A percentile compares a stretch with the other conserved stretches of the same genome.
Evolutionary conservation across 148 eudicot genomes (phyloP).

Genomic region (Persicaria tinctoria): DNA sequence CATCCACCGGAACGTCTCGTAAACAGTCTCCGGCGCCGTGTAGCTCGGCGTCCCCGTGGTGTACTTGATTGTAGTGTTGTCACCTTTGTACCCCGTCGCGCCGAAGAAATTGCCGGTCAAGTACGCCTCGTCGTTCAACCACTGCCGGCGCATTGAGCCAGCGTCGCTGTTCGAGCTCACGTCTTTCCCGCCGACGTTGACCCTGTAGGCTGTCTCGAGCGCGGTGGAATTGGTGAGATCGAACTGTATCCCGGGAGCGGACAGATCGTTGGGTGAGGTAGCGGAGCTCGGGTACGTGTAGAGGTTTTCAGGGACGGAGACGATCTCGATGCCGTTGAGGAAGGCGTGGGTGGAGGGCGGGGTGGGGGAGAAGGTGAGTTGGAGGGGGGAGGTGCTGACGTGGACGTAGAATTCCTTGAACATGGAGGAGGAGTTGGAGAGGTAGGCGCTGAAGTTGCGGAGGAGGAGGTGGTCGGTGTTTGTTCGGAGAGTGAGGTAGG

Average conservation of each 20-base stretch:
- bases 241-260: not conserved
- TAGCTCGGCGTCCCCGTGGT: not conserved
- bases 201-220: slow-evolving; percentile 1
- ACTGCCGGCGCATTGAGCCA: not conserved
- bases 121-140: not conserved
- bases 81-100: not conserved
- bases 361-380: not conserved
- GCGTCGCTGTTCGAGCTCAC: not conserved
- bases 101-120: not conserved
- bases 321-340: slow-evolving; percentile 11
- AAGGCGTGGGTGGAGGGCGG: not conserved
- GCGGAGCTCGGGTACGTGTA: not conserved
- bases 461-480: slow-evolving; percentile 14
- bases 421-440: not conserved
- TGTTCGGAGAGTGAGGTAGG: not conserved
- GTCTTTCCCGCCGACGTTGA: slow-evolving; percentile 6
- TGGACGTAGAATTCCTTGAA: slow-evolving; percentile 10
- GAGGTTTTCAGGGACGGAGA: slow-evolving; percentile 1
- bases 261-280: not conserved
- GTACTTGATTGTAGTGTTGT: not conserved
- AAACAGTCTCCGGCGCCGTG: not conserved
- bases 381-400: not conserved
- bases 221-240: not conserved
- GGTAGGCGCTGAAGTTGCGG: slow-evolving; percentile 6
- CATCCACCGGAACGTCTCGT: slow-evolving; percentile 7